These are phyloP conservation scores for Sistotremastrum niveocremeum DNA, from an alignment of 768 basidiomycete species.

Conservation along the genomic window DNA sequence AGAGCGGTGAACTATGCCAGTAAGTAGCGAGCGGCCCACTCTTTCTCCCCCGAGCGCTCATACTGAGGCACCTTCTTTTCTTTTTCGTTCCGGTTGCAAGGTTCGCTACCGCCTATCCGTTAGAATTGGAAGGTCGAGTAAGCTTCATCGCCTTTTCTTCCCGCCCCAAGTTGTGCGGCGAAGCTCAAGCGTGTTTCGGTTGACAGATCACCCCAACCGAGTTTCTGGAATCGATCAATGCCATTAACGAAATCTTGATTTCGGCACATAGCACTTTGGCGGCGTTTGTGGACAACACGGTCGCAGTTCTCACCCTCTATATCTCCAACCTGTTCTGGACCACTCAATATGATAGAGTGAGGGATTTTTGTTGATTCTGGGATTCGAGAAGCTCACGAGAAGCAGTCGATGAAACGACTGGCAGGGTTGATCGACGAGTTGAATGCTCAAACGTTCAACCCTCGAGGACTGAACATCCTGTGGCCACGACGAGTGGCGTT, in stretches of 20 bases:
- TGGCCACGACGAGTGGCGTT: slow-evolving; percentile 80
- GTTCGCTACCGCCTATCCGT: slow-evolving; percentile 76
- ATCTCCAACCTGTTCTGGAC: slow-evolving; percentile 52
- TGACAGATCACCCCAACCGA: slow-evolving; percentile 77
- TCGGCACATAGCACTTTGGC: slow-evolving; percentile 69
- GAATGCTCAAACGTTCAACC: slow-evolving; percentile 70
- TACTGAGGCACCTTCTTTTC: neutral
- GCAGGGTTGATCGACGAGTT: slow-evolving; percentile 46
- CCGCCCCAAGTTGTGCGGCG: neutral
- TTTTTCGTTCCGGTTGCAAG: slow-evolving; percentile 7
- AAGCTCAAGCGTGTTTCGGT: neutral
- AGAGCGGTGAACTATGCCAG: slow-evolving; percentile 78
- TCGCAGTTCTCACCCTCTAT: slow-evolving; percentile 73
- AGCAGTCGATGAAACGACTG: slow-evolving; percentile 67
- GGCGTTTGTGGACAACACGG: slow-evolving; percentile 63
- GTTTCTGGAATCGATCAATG: slow-evolving; percentile 81
- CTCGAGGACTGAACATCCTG: slow-evolving; percentile 73
- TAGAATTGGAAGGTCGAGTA: slow-evolving; percentile 89
- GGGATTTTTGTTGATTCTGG: slow-evolving; percentile 5
- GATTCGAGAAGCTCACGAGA: neutral
- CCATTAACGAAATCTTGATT: slow-evolving; percentile 79
- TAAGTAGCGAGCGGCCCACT: slow-evolving; percentile 9
- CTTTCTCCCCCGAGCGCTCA: neutral
- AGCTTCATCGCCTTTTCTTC: slow-evolving; percentile 17
- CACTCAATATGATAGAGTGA: slow-evolving; percentile 75